Conservation (phyloP, 345 rosid species). For the Brassica cretica region DNA sequence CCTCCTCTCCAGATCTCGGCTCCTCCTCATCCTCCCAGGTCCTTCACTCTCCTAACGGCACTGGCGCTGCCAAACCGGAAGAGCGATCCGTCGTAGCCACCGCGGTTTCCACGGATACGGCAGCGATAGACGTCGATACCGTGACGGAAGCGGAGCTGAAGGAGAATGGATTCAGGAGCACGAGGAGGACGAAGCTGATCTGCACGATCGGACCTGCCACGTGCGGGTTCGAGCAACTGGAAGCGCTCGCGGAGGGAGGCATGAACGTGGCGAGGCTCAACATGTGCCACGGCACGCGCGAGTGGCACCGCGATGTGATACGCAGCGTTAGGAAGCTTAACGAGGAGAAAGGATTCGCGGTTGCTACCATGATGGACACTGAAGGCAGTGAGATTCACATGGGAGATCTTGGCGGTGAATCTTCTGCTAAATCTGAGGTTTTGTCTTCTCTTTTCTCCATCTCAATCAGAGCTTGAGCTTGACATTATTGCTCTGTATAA, state of each 20-base stretch:
- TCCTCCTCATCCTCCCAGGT: conserved; percentile 39
- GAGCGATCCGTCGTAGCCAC: conserved; percentile 30
- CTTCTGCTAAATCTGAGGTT: conserved; percentile 94
- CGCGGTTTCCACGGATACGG: not conserved
- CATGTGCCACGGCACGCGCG: conserved; percentile 95
- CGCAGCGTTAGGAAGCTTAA: conserved; percentile 80
- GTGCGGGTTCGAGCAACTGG: conserved; percentile 82
- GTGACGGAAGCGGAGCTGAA: conserved; percentile 90
- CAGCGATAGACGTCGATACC: conserved; percentile 73
- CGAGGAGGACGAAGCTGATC: conserved; percentile 90
- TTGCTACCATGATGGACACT: conserved; percentile 99
- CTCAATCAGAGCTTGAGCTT: not conserved
- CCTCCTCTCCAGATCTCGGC: conserved; percentile 30
- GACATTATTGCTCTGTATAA: not conserved
- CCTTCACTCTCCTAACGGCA: conserved; percentile 60
- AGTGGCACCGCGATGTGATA: conserved; percentile 86
- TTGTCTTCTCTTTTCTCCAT: not conserved
- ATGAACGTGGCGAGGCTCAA: conserved; percentile 97
- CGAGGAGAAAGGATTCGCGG: conserved; percentile 95
- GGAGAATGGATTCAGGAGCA: conserved; percentile 99
- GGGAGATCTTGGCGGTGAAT: conserved; percentile 91
- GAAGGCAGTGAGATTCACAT: conserved; percentile 99
- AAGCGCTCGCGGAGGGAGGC: conserved; percentile 89
- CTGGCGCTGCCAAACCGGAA: conserved; percentile 22
- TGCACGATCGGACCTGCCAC: conserved; percentile 98